phyloP scores from a whole-genome alignment of 441 rosid species.

The Jatropha multifida region DNA sequence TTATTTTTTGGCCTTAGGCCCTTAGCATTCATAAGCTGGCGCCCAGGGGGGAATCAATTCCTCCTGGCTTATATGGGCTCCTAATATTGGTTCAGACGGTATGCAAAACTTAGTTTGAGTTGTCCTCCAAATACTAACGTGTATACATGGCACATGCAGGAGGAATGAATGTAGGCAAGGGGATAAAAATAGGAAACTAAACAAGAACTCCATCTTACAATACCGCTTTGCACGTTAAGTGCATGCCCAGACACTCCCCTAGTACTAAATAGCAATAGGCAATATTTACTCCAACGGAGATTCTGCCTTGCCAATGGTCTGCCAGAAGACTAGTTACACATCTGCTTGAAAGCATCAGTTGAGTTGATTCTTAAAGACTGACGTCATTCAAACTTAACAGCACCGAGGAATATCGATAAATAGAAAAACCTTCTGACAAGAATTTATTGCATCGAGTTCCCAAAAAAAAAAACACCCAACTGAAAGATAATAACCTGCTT shows the following conservation, averaged over 20 bases:
- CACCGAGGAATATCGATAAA: background rate
- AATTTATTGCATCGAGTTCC: background rate
- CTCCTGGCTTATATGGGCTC: background rate
- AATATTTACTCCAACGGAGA: background rate
- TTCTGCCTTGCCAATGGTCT: background rate
- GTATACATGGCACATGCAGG: background rate
- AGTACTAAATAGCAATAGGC: background rate
- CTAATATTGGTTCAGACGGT: background rate
- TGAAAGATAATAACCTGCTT: slow-evolving; percentile 11
- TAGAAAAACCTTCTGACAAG: background rate
- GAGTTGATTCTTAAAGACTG: background rate
- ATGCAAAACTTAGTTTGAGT: background rate
- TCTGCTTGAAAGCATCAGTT: background rate
- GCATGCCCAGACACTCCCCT: no score
- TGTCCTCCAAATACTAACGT: background rate
- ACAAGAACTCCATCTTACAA: background rate
- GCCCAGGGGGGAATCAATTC: background rate
- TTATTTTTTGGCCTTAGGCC: background rate
- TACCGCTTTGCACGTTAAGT: background rate
- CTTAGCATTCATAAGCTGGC: slow-evolving; percentile 16
- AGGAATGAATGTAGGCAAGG: slow-evolving; percentile 1
- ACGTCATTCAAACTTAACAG: background rate
- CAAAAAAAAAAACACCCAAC: background rate
- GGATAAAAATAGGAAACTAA: background rate
- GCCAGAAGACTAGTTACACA: background rate